Conservation (phyloP, 306 rosid genomes). For the Vicia faba region DNA sequence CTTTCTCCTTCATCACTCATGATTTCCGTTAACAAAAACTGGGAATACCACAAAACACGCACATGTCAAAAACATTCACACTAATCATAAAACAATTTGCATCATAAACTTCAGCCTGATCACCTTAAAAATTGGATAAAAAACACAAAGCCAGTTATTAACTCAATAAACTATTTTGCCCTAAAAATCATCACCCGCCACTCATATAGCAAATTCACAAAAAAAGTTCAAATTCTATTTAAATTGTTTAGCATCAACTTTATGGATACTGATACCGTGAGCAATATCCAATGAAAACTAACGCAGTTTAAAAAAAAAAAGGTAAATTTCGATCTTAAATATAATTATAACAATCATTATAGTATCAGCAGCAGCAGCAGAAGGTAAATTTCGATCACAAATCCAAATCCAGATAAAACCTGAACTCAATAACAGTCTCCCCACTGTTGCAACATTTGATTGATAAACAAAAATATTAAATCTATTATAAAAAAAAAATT, state of each 20-base stretch:
- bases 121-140: not conserved
- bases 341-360: not conserved
- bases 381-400: not conserved
- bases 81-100: conserved; percentile 22
- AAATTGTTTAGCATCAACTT: conserved; percentile 29
- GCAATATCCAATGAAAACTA: not conserved
- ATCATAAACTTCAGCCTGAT: not conserved
- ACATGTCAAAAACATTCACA: conserved; percentile 12
- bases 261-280: not conserved
- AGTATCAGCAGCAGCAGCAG: not conserved
- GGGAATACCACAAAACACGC: conserved; percentile 11
- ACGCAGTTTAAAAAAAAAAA: conserved; percentile 22
- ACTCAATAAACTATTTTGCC: conserved; percentile 15
- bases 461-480: conserved; percentile 16
- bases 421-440: conserved; percentile 13
- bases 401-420: conserved; percentile 6
- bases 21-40: conserved; percentile 51
- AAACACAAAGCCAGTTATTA: conserved; percentile 4
- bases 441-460: conserved; percentile 28
- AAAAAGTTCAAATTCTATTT: conserved; percentile 14
- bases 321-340: conserved; percentile 20
- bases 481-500: conserved; percentile 4
- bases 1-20: conserved; percentile 97
- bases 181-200: not conserved
- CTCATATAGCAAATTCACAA: conserved; percentile 2